Base-by-base conservation (phyloP, 192 early-diverging fungal genomes). In the Backusella sp. region DNA sequence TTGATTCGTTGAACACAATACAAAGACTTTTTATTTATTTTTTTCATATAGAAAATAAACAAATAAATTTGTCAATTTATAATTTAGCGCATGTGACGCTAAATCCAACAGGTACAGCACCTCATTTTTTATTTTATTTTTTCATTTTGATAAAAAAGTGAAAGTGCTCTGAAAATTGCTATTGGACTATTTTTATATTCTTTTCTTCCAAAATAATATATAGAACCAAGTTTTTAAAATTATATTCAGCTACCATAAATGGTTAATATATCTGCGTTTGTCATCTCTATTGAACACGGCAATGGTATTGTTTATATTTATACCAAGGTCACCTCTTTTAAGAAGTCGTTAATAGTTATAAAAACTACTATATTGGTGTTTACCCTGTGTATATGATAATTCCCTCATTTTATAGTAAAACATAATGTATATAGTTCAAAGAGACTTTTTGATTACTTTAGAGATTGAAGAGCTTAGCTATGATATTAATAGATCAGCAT, bases 11-110 rank as follows among this genome's bases (percentile, higher is more conserved):
- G 56, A 62, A 62, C 56, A 62, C 56, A 28, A 28, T 28, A 28
- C 56, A 59, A 59, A 59, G n/a, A 12, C 21, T 26, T 62, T 62
- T 26, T 32, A 32, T 3, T 56, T 21, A n/a, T 11, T 11, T 39
- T 39, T 39, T 39, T 21, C 42, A 44, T 23, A 23, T 23, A 56
- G n/a, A n/a, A 56, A 53, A 53, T 49, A 53, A 19, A 53, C 52
- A 56, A 59, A 62, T 62, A 62, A 62, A 62, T 62, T 62, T 62
- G 56, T 28, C 21, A 59, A 59, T 59, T 59, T 59, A 59, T 26
- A 28, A 59, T 28, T 59, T 59, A 59, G 12, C 11, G 3, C 56
- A 59, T 59, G 56, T 59, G 56, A 59, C n/a, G n/a, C n/a, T n/a
- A n/a, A n/a, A n/a, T n/a, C 23, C 53, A 59, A 59, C 23, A 56